These are phyloP conservation scores for Aureobasidium uvarum DNA, from an alignment of 2,329 filamentous ascomycete genomes.

Conservation along the genomic window DNA sequence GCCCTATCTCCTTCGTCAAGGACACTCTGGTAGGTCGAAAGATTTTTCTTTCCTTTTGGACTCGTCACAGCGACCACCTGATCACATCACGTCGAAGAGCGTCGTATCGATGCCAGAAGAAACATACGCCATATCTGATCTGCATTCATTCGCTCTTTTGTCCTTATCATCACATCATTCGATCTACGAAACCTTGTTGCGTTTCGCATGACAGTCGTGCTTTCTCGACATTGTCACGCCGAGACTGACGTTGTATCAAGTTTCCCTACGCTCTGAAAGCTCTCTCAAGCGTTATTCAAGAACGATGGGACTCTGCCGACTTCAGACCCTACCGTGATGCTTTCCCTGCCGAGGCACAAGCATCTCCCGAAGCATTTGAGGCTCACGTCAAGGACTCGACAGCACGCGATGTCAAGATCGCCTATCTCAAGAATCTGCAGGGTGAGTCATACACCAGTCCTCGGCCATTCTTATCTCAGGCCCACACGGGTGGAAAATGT, in stretches of 20 bases:
- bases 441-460: conserved; percentile 38
- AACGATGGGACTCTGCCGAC: conserved; percentile 63
- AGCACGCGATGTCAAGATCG: conserved; percentile 67
- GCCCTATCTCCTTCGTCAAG: conserved; percentile 80
- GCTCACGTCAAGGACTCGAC: conserved; percentile 70
- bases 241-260: conserved; percentile 44
- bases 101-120: conserved; percentile 2
- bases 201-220: neutral
- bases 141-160: neutral
- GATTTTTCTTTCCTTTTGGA: conserved; percentile 27
- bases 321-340: conserved; percentile 68
- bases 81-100: conserved; percentile 14
- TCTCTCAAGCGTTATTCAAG: conserved; percentile 62
- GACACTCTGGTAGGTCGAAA: conserved; percentile 68
- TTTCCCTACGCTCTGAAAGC: conserved; percentile 73
- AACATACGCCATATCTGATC: neutral
- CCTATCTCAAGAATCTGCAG: conserved; percentile 77
- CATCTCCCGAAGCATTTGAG: conserved; percentile 59
- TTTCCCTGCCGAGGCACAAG: conserved; percentile 65
- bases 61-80: conserved; percentile 4
- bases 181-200: conserved; percentile 15
- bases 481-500: conserved; percentile 4
- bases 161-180: conserved; percentile 5
- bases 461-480: conserved; percentile 40
- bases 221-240: conserved; percentile 10